A percentile compares a stretch with the other conserved stretches of the same genome.
Evolutionary conservation across 192 early-diverging fungal species (phyloP).

Genomic region (Mortierella antarctica): DNA sequence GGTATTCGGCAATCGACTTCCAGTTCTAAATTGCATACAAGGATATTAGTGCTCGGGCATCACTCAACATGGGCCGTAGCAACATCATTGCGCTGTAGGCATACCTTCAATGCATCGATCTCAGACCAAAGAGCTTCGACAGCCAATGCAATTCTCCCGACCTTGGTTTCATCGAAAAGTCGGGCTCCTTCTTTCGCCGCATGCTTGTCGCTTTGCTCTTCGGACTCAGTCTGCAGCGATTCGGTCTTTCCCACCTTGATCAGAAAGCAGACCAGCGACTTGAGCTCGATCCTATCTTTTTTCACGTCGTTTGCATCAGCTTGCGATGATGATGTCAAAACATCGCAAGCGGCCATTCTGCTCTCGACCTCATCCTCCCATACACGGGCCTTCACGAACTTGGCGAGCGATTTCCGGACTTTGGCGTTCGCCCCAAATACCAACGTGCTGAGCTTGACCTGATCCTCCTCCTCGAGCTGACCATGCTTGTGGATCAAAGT

Average conservation of each 20-base stretch:
- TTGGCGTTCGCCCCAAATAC: slow-evolving; percentile 77
- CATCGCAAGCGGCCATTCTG: slow-evolving; percentile 30
- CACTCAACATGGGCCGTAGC: not conserved
- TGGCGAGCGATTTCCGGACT: slow-evolving; percentile 73
- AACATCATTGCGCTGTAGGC: not conserved
- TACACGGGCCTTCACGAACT: slow-evolving; percentile 63
- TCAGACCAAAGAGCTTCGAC: slow-evolving; percentile 56
- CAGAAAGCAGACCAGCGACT: slow-evolving; percentile 58
- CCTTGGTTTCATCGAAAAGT: slow-evolving; percentile 50
- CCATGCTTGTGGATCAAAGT: slow-evolving; percentile 58
- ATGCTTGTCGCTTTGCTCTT: not conserved
- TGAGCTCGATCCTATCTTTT: slow-evolving; percentile 57
- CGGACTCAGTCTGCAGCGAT: slow-evolving; percentile 15
- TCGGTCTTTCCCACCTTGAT: slow-evolving; percentile 47
- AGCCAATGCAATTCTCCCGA: slow-evolving; percentile 51
- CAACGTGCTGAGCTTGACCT: slow-evolving; percentile 69
- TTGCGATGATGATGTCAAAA: slow-evolving; percentile 10
- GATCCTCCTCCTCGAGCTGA: slow-evolving; percentile 72
- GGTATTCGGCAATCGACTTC: slow-evolving; percentile 63
- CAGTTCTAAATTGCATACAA: slow-evolving; percentile 48
- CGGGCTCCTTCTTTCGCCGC: slow-evolving; percentile 6
- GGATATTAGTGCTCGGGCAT: not conserved
- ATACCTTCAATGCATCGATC: slow-evolving; percentile 42
- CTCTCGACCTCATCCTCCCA: slow-evolving; percentile 53
- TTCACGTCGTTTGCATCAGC: slow-evolving; percentile 30